Evolutionary conservation across 75 land plant genomes (phyloP), one percentile per base, ranked within the genome.

Genomic region (Ceratopteris richardii): DNA sequence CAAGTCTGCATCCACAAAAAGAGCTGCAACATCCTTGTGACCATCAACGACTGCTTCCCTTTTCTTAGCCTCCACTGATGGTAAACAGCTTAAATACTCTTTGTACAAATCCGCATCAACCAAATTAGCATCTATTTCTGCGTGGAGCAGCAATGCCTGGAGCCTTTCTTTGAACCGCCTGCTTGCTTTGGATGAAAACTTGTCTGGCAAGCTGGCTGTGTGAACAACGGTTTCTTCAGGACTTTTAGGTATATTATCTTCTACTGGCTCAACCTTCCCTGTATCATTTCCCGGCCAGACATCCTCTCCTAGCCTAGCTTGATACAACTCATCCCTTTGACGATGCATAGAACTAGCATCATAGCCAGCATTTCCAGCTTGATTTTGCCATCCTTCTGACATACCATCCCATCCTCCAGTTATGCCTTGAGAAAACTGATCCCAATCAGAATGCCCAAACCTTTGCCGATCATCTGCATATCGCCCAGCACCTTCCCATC

Each of bases 401-500:
- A 43, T 20, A n/a, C 61, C 44, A 18, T 65, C 67, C 67, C 61
- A 57, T 36, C 60, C 25, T 28, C 16, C 48, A 57, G 48, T 22
- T 17, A 43, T 6, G 28, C 64, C 67, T 39, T 58, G 65, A 3
- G 19, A 53, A 52, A 51, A 29, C 42, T 63, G 65, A 36, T 63
- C 65, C 31, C 65, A 40, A 22, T 33, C 65, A 18, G 42, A 11
- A 16, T 26, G 28, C 17, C 41, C 57, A 63, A 51, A 63, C 17
- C 24, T 18, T 24, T 52, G 43, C 19, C 42, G 31, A 51, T 63
- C 65, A 17, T 63, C 65, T 29, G 40, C 41, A 31, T 51, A 63
- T 24, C 26, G 31, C 20, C 63, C 63, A 4, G 64, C 47, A 0
- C 67, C 67, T 28, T 57, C 60, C 61, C 67, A 65, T 64, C 28